Evolutionary conservation across 2,329 filamentous ascomycete species (phyloP).

Genomic region (Trichoderma hamatum): DNA sequence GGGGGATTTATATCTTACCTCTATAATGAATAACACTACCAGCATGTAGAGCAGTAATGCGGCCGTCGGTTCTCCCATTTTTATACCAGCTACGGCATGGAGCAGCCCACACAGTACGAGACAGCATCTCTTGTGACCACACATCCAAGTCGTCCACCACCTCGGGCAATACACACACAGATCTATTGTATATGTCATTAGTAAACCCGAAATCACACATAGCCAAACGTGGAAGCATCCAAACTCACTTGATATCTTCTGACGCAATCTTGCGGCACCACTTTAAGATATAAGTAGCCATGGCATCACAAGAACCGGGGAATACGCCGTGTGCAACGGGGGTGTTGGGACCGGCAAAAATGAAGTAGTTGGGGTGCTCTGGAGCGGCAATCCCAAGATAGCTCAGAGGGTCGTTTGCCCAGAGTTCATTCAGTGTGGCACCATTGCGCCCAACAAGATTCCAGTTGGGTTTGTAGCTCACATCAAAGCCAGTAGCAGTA

Average conservation of each 20-base stretch:
- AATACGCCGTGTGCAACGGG: too few relatives aligned
- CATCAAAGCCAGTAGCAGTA: not conserved
- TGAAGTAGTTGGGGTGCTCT: not conserved
- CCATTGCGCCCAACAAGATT: not conserved
- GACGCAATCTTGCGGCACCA: too few relatives aligned
- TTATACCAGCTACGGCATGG: constrained; percentile 9
- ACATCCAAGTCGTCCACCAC: too few relatives aligned
- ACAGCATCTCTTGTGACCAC: too few relatives aligned
- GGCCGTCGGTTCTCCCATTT: not conserved
- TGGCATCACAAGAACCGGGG: too few relatives aligned
- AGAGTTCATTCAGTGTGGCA: not conserved
- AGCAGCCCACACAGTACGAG: not conserved
- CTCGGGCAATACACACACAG: too few relatives aligned
- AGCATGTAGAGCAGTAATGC: constrained; percentile 1
- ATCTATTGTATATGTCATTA: too few relatives aligned
- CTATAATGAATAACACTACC: constrained; percentile 4
- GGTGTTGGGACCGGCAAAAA: too few relatives aligned
- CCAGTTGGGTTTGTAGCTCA: not conserved
- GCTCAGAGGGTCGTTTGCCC: not conserved
- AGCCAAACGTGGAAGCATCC: too few relatives aligned
- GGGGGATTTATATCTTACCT: not conserved
- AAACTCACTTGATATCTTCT: too few relatives aligned
- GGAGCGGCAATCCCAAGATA: not conserved
- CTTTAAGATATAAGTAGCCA: too few relatives aligned
- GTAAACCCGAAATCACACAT: too few relatives aligned